phyloP scores from a whole-genome alignment of 192 early-diverging fungal genomes.

The Helicostylum pulchrum region DNA sequence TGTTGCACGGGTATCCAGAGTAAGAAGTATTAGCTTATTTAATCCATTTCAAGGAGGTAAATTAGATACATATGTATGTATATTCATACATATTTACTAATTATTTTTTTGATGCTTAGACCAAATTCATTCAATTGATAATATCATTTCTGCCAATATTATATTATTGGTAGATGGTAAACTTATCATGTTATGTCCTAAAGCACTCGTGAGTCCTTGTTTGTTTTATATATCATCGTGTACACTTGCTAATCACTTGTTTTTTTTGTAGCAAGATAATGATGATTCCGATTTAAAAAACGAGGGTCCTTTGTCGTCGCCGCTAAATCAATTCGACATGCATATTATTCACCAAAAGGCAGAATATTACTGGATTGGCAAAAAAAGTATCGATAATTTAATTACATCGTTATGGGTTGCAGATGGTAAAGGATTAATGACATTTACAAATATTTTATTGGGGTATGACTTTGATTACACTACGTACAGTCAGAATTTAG shows the following conservation, averaged over 20 bases:
- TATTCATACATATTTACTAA: not conserved
- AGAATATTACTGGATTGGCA: slow-evolving; percentile 76
- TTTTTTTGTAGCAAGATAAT: slow-evolving; percentile 13
- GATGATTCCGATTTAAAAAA: slow-evolving; percentile 18
- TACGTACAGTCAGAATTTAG: slow-evolving; percentile 9
- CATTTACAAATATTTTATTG: slow-evolving; percentile 39
- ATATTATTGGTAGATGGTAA: slow-evolving; percentile 66
- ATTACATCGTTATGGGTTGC: slow-evolving; percentile 69
- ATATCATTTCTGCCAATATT: slow-evolving; percentile 53
- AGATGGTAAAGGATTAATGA: slow-evolving; percentile 61
- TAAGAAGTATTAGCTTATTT: slow-evolving; percentile 53
- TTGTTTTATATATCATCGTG: not conserved
- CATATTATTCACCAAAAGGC: slow-evolving; percentile 54
- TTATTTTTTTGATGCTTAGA: slow-evolving; percentile 16
- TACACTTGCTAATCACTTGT: not conserved
- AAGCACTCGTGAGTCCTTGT: slow-evolving; percentile 36
- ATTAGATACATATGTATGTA: not conserved
- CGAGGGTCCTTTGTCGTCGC: not conserved
- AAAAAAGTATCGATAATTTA: slow-evolving; percentile 50
- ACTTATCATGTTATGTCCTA: slow-evolving; percentile 59
- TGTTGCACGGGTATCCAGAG: slow-evolving; percentile 40
- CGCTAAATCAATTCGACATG: slow-evolving; percentile 38
- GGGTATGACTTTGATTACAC: slow-evolving; percentile 18
- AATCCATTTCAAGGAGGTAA: slow-evolving; percentile 31
- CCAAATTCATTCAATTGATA: slow-evolving; percentile 32